phyloP scores from a whole-genome alignment of 495 filamentous ascomycete species.

The Daldinia loculata region DNA sequence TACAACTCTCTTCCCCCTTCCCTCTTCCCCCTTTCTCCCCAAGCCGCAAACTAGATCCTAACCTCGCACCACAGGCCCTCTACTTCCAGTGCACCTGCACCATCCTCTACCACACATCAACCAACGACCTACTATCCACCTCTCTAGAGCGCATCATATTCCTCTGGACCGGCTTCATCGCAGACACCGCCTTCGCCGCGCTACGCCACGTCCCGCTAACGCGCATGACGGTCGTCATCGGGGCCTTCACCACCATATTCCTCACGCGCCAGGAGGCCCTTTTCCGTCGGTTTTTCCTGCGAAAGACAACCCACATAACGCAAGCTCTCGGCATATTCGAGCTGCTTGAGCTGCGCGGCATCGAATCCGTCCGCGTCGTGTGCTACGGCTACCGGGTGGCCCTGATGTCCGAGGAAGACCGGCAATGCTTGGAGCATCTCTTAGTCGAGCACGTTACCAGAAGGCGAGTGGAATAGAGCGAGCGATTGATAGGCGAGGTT shows the following conservation, averaged over 20 bases:
- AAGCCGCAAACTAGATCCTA: neutral
- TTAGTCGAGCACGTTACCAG: neutral
- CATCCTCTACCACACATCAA: neutral
- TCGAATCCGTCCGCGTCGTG: neutral
- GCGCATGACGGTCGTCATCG: neutral
- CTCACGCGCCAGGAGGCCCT: neutral
- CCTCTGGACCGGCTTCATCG: neutral
- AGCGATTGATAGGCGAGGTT: too few species aligned
- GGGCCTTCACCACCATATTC: neutral
- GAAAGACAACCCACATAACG: neutral
- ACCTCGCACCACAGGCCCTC: neutral
- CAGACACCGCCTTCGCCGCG: neutral
- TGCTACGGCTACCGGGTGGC: neutral
- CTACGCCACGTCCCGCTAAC: neutral
- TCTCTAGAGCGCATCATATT: neutral
- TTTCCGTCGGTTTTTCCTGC: neutral
- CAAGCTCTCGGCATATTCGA: neutral
- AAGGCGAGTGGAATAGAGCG: too few species aligned
- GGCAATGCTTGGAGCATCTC: neutral
- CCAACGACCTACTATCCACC: neutral
- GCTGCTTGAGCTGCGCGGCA: neutral
- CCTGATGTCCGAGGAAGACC: neutral
- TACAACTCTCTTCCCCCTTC: neutral
- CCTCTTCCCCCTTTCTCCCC: neutral
- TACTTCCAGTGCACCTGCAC: neutral